A percentile compares a stretch with the other conserved stretches of the same genome.
phyloP scores from a whole-genome alignment of 2,329 filamentous ascomycete genomes.

The Monosporascus sp. region DNA sequence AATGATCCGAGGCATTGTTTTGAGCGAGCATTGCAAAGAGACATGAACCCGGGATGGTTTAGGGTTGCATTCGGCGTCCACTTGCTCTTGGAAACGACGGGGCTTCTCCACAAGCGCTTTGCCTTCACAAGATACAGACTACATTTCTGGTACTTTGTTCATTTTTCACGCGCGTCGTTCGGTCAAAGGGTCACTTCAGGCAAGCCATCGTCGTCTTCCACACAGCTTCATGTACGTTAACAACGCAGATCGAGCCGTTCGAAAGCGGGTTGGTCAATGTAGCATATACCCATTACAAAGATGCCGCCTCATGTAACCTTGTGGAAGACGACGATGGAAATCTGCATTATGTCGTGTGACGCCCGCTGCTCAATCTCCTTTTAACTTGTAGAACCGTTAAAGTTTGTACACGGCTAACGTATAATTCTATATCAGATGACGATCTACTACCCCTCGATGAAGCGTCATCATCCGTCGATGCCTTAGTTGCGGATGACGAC shows the following conservation, averaged over 20 bases:
- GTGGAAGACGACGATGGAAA: conserved; percentile 60
- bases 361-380: conserved; percentile 26
- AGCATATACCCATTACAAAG: conserved; percentile 37
- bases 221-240: conserved; percentile 63
- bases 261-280: conserved; percentile 42
- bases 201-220: conserved; percentile 69
- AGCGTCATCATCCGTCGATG: conserved; percentile 59
- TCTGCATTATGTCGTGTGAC: conserved; percentile 42
- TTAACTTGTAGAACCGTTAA: conserved; percentile 19
- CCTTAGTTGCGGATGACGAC: conserved; percentile 56
- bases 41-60: conserved; percentile 26
- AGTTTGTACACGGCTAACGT: conserved; percentile 30
- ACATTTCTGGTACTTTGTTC: conserved; percentile 18
- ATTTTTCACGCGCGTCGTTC: conserved; percentile 23
- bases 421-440: conserved; percentile 51
- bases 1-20: conserved; percentile 32
- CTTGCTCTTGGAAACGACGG: conserved; percentile 29
- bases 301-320: conserved; percentile 33
- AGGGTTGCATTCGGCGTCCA: conserved; percentile 30
- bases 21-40: conserved; percentile 42
- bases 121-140: conserved; percentile 25
- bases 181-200: conserved; percentile 45
- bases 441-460: conserved; percentile 56
- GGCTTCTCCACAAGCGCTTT: conserved; percentile 24
- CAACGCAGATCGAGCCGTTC: conserved; percentile 33